phyloP scores from a whole-genome alignment of 345 rosid species.

The Draba incana region DNA sequence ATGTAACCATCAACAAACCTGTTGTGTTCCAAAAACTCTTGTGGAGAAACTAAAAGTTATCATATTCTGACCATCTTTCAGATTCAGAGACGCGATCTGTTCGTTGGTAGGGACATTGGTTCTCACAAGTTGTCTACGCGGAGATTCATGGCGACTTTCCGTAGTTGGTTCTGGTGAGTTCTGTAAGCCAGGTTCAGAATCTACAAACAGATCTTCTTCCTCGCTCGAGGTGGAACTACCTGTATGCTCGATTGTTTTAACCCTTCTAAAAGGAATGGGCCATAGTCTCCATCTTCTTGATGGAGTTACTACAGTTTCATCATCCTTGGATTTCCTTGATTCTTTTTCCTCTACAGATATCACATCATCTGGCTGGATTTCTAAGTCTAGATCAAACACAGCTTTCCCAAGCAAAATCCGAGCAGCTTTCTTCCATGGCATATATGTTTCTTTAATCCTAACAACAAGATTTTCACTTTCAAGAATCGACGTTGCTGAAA shows the following conservation, averaged over 20 bases:
- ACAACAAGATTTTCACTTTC: constrained; percentile 69
- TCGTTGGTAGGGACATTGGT: constrained; percentile 85
- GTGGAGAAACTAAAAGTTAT: constrained; percentile 87
- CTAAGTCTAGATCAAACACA: constrained; percentile 71
- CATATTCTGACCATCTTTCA: constrained; percentile 88
- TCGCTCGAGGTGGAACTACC: constrained; percentile 61
- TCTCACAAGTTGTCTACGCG: constrained; percentile 68
- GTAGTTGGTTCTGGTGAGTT: constrained; percentile 45
- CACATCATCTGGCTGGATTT: constrained; percentile 60
- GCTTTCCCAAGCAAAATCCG: constrained; percentile 72
- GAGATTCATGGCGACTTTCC: constrained; percentile 50
- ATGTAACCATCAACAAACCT: constrained; percentile 52
- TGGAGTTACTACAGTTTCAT: constrained; percentile 47
- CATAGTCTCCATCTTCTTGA: constrained; percentile 86
- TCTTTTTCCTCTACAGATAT: constrained; percentile 65
- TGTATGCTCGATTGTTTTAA: constrained; percentile 70
- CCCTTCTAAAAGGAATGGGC: constrained; percentile 84
- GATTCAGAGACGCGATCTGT: constrained; percentile 84
- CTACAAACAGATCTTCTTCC: constrained; percentile 69
- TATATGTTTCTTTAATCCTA: constrained; percentile 61
- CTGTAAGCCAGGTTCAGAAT: constrained; percentile 64
- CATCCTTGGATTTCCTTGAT: constrained; percentile 44
- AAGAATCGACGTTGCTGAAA: constrained; percentile 56
- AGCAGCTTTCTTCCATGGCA: constrained; percentile 85
- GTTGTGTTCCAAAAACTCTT: constrained; percentile 85